Conservation (phyloP, 2,329 filamentous ascomycete species). For the Diaporthe vaccinii region DNA sequence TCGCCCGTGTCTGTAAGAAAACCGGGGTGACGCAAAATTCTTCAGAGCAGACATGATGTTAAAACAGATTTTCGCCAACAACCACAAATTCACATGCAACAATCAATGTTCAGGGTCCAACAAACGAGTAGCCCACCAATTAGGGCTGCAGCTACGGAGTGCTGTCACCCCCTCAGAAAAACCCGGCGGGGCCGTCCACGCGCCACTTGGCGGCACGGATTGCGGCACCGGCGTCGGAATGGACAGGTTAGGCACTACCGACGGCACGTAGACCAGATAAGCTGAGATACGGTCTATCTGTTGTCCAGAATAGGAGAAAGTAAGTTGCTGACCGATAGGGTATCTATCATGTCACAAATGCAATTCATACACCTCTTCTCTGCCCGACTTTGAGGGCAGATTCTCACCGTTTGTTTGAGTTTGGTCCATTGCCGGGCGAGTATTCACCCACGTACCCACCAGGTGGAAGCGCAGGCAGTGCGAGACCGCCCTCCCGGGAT, state of each 20-base stretch:
- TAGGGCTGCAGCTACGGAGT: constrained; percentile 17
- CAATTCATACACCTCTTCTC: background rate
- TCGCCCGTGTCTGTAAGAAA: background rate
- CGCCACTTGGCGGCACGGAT: constrained; percentile 7
- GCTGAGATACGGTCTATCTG: background rate
- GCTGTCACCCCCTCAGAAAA: constrained; percentile 21
- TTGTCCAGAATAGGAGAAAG: background rate
- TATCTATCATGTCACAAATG: background rate
- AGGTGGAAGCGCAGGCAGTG: background rate
- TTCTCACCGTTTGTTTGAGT: constrained; percentile 10
- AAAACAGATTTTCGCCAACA: background rate
- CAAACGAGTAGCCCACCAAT: constrained; percentile 6
- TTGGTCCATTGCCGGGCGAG: background rate
- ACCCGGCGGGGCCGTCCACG: constrained; percentile 17
- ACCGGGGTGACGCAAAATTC: background rate
- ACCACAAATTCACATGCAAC: background rate
- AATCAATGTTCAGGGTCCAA: constrained; percentile 1
- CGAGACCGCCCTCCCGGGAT: constrained; percentile 6
- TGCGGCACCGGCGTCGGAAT: constrained; percentile 28
- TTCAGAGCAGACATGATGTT: background rate
- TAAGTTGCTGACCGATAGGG: background rate
- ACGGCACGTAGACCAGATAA: background rate
- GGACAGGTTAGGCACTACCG: background rate
- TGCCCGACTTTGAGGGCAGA: background rate
- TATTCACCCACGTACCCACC: constrained; percentile 9